Conservation (phyloP, 257 asterid species). For the Gentiana straminea region DNA sequence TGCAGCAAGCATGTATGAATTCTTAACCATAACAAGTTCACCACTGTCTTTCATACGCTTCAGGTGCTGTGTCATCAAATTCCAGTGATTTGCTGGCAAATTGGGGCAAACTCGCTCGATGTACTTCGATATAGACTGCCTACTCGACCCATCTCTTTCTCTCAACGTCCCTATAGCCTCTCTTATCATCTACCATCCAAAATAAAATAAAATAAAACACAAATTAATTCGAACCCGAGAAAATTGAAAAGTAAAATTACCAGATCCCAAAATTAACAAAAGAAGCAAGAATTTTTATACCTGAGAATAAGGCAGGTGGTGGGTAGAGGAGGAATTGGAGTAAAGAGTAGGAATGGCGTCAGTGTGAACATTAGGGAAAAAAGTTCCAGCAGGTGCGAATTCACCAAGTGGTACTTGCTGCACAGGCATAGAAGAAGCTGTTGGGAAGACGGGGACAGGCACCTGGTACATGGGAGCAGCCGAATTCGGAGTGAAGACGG, state of each 20-base stretch:
- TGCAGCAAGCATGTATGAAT: slow-evolving; percentile 56
- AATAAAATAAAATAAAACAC: background rate
- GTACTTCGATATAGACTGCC: slow-evolving; percentile 47
- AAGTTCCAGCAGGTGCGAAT: slow-evolving; percentile 9
- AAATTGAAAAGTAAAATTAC: too few species aligned
- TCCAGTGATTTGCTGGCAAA: slow-evolving; percentile 39
- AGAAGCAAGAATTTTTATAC: slow-evolving; percentile 13
- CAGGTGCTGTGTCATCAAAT: slow-evolving; percentile 42
- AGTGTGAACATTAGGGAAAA: background rate
- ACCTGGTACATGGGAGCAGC: too few species aligned
- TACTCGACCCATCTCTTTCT: slow-evolving; percentile 69
- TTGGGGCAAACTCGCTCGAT: slow-evolving; percentile 39
- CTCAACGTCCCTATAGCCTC: slow-evolving; percentile 51
- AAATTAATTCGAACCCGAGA: background rate
- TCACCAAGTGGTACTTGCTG: too few species aligned
- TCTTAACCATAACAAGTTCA: slow-evolving; percentile 44
- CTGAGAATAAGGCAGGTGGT: slow-evolving; percentile 53
- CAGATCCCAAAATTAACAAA: too few species aligned
- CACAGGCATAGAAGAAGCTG: too few species aligned
- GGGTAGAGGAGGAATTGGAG: slow-evolving; percentile 1
- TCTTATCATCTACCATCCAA: slow-evolving; percentile 45
- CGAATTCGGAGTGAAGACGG: too few species aligned
- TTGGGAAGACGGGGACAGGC: too few species aligned
- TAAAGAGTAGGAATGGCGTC: background rate
- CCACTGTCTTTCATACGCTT: slow-evolving; percentile 46